phyloP scores from a whole-genome alignment of 1,139 yeast genomes.

The Casaregolazyma lundiana region DNA sequence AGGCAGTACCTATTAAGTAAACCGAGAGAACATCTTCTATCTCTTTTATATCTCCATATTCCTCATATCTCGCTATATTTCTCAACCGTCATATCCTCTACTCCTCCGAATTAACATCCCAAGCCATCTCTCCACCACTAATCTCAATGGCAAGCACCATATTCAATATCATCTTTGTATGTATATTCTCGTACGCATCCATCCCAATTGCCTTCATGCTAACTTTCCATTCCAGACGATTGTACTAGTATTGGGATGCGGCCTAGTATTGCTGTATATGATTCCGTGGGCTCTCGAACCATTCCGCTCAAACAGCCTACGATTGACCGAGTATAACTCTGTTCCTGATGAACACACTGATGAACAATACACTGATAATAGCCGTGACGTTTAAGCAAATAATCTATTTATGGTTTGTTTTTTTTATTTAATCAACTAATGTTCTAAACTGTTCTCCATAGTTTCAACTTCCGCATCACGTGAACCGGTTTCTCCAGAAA shows the following conservation, averaged over 20 bases:
- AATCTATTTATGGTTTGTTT: too few species aligned
- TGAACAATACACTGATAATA: not conserved
- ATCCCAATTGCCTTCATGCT: not conserved
- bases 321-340: not conserved
- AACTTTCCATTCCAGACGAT: slow-evolving; percentile 1
- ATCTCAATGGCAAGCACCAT: slow-evolving; percentile 1
- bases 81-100: not conserved
- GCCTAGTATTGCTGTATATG: slow-evolving; percentile 3
- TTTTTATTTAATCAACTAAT: too few species aligned
- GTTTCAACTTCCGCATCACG: too few species aligned
- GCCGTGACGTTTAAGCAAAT: not conserved
- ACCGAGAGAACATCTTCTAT: too few species aligned
- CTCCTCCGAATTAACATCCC: not conserved
- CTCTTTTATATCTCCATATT: too few species aligned
- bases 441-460: too few species aligned
- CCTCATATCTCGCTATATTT: not conserved
- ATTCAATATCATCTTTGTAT: slow-evolving; percentile 15
- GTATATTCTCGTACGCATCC: slow-evolving; percentile 6
- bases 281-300: slow-evolving; percentile 12
- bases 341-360: not conserved
- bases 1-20: too few species aligned
- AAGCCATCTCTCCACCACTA: not conserved
- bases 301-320: slow-evolving; percentile 2
- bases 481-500: too few species aligned
- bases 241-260: slow-evolving; percentile 2